These are phyloP conservation scores for Eucalyptus caleyi DNA, from an alignment of 345 rosid genomes.

Conservation along the genomic window DNA sequence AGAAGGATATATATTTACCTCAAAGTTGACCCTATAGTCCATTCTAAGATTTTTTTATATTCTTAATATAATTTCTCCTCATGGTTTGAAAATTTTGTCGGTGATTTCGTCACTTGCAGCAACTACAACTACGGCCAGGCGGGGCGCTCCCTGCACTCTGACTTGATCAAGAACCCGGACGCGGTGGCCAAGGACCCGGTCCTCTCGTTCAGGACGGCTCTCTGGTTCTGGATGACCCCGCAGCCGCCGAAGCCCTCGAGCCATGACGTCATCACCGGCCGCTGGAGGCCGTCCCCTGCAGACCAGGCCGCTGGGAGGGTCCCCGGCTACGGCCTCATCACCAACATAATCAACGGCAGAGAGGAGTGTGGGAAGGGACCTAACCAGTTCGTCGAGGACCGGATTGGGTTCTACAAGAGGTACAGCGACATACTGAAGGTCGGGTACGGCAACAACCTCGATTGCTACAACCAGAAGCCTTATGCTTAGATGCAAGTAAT, in stretches of 20 bases:
- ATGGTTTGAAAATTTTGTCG: neutral
- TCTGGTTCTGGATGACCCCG: constrained; percentile 26
- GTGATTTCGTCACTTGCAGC: neutral
- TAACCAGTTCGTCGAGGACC: neutral
- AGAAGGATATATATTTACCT: neutral
- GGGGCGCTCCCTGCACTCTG: neutral
- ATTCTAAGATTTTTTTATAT: neutral
- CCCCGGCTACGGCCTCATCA: constrained; percentile 14
- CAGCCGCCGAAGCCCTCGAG: constrained; percentile 9
- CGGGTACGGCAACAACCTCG: neutral
- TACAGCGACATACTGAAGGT: constrained; percentile 3
- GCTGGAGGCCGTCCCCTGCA: neutral
- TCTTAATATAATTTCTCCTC: neutral
- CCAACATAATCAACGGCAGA: constrained; percentile 15
- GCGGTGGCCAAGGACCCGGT: neutral
- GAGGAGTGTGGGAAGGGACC: constrained; percentile 4
- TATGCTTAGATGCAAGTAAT: neutral
- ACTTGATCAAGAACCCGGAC: constrained; percentile 2
- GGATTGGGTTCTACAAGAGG: constrained; percentile 13
- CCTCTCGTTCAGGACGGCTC: constrained; percentile 14
- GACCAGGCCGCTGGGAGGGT: neutral
- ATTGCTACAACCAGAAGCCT: neutral
- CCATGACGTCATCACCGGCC: constrained; percentile 4
- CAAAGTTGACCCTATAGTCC: neutral
- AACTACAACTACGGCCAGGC: constrained; percentile 20